Evolutionary conservation across 2,329 filamentous ascomycete species (phyloP).

Genomic region (Penicillium psychrosexuale): DNA sequence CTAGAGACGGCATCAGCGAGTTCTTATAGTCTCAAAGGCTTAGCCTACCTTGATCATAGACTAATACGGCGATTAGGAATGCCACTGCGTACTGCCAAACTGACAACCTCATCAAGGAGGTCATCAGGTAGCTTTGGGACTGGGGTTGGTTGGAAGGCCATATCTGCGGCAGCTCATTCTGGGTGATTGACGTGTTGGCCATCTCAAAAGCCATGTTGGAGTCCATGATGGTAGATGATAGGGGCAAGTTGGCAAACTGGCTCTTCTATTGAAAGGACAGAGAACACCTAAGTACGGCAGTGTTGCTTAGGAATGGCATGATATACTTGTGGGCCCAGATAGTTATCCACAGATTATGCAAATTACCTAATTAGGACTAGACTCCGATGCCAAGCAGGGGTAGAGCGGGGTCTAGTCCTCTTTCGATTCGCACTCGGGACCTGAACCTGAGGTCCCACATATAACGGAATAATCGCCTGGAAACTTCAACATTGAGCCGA

Average conservation of each 20-base stretch:
- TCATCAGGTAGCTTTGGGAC: background rate
- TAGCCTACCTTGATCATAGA: slow-evolving; percentile 77
- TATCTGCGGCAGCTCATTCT: slow-evolving; percentile 6
- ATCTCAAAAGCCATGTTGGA: slow-evolving; percentile 10
- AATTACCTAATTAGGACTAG: slow-evolving; percentile 23
- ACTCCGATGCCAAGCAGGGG: slow-evolving; percentile 17
- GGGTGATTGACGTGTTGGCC: slow-evolving; percentile 10
- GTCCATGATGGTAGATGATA: background rate
- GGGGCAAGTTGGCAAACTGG: too few species aligned
- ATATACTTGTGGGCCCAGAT: background rate
- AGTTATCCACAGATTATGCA: background rate
- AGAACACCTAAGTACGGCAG: background rate
- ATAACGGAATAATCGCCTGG: background rate
- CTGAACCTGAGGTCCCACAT: background rate
- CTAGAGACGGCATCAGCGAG: slow-evolving; percentile 40
- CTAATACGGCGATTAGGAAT: slow-evolving; percentile 62
- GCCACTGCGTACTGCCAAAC: slow-evolving; percentile 43
- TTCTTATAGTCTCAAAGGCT: background rate
- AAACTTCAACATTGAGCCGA: background rate
- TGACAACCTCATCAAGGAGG: slow-evolving; percentile 39
- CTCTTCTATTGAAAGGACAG: background rate
- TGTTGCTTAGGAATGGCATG: background rate
- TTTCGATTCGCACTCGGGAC: slow-evolving; percentile 9
- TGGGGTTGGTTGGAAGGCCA: slow-evolving; percentile 1
- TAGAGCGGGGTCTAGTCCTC: slow-evolving; percentile 25